Evolutionary conservation across 148 eudicot genomes (phyloP).

Genomic region (Pouteria glomerata): DNA sequence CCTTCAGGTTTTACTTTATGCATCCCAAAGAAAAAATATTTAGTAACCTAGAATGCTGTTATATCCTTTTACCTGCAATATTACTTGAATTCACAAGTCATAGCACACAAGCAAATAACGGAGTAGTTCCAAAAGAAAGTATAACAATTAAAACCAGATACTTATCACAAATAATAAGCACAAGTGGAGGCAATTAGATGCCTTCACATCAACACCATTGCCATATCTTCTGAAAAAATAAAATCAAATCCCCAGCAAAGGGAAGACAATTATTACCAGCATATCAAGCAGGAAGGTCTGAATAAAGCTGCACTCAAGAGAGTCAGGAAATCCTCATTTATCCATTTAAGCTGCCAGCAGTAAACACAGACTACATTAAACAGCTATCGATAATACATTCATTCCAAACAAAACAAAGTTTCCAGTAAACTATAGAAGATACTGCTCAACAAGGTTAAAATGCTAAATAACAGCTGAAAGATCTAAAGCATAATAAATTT

Average conservation of each 20-base stretch:
- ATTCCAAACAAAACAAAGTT: conserved; percentile 24
- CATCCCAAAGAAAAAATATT: conserved; percentile 17
- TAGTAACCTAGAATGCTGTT: background rate
- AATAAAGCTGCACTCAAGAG: conserved; percentile 68
- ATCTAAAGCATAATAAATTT: conserved; percentile 30
- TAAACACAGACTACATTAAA: conserved; percentile 79
- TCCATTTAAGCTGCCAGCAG: conserved; percentile 97
- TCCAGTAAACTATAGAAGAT: conserved; percentile 8
- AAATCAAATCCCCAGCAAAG: conserved; percentile 39
- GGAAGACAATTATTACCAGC: conserved; percentile 71
- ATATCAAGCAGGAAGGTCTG: conserved; percentile 75
- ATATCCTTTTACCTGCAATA: conserved; percentile 7
- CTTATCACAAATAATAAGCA: conserved; percentile 7
- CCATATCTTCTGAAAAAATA: conserved; percentile 23
- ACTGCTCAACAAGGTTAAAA: conserved; percentile 22
- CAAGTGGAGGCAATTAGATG: conserved; percentile 9
- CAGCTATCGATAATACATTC: conserved; percentile 47
- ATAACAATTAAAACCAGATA: background rate
- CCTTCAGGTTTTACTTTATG: conserved; percentile 22
- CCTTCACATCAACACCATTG: conserved; percentile 17
- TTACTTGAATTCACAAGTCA: background rate
- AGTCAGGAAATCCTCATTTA: conserved; percentile 81
- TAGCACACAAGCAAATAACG: conserved; percentile 11
- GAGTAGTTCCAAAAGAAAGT: background rate
- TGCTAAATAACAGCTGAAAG: conserved; percentile 22